These are phyloP conservation scores for Zygosaccharomyces gambellarensis DNA, from an alignment of 805 yeast species.

Conservation along the genomic window DNA sequence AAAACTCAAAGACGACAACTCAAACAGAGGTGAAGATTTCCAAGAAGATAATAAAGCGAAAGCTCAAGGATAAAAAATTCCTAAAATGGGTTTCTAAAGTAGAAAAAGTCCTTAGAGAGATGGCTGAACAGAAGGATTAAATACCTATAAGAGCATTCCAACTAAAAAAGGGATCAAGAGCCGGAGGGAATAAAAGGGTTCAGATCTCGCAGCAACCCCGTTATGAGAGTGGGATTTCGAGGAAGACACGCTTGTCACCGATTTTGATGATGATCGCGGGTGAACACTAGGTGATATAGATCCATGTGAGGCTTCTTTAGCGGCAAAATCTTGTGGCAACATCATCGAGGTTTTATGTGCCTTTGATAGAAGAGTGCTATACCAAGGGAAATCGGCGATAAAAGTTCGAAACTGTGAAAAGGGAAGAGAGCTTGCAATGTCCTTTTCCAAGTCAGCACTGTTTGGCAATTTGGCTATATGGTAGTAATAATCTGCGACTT, in stretches of 20 bases:
- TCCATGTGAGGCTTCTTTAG: background rate
- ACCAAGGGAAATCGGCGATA: conserved; percentile 35
- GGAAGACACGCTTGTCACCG: background rate
- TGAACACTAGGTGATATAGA: background rate
- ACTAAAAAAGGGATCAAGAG: background rate
- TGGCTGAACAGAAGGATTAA: conserved; percentile 2
- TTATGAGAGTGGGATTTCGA: background rate
- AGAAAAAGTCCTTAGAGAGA: conserved; percentile 6
- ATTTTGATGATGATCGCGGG: background rate
- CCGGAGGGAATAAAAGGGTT: background rate
- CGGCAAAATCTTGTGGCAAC: conserved; percentile 26
- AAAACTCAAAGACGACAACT: background rate
- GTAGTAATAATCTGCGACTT: conserved; percentile 33
- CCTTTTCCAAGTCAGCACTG: conserved; percentile 25
- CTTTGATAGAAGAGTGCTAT: conserved; percentile 20
- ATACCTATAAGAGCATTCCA: background rate
- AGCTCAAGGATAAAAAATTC: conserved; percentile 24
- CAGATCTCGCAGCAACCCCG: background rate
- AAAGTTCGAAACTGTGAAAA: conserved; percentile 36
- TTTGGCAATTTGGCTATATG: conserved; percentile 27
- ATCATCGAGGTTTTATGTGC: conserved; percentile 23
- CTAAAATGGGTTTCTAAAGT: conserved; percentile 29
- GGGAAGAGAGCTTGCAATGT: conserved; percentile 33
- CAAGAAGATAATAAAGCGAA: conserved; percentile 19
- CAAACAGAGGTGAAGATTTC: conserved; percentile 13